Evolutionary conservation across 73 alveolate species (phyloP).

Genomic region (Paraurostyla sp.): DNA sequence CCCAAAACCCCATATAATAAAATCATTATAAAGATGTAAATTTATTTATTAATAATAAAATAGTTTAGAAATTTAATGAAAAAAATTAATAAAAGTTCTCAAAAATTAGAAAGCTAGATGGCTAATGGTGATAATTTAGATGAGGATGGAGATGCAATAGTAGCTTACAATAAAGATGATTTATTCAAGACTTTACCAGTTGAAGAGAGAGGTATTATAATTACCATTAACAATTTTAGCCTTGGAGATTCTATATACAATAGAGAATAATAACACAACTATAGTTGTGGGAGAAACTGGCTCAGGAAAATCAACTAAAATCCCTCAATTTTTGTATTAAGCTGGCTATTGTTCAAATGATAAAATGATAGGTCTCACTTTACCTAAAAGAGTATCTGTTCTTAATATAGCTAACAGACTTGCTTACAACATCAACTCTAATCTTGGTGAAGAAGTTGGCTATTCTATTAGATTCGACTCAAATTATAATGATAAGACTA

Average conservation of each 20-base stretch:
- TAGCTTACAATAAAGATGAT: constrained; percentile 6
- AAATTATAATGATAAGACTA: constrained; percentile 83
- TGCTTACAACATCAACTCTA: constrained; percentile 86
- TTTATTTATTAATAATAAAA: too few species aligned
- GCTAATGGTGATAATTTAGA: too few species aligned
- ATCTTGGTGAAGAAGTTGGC: constrained; percentile 93
- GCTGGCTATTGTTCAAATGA: constrained; percentile 82
- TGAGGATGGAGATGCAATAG: not conserved
- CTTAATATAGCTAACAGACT: constrained; percentile 91
- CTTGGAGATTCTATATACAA: constrained; percentile 80
- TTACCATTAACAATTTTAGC: not conserved
- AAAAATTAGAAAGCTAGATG: too few species aligned
- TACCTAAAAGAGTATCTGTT: constrained; percentile 93
- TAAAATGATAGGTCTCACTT: constrained; percentile 83
- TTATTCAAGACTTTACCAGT: constrained; percentile 44
- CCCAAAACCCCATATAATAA: too few species aligned
- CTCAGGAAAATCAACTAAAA: constrained; percentile 95
- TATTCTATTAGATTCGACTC: constrained; percentile 94
- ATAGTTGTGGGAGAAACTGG: constrained; percentile 96
- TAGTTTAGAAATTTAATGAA: too few species aligned
- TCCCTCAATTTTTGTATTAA: constrained; percentile 91
- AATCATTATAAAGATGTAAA: too few species aligned
- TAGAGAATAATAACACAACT: constrained; percentile 79
- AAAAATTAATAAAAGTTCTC: too few species aligned
- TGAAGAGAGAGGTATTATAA: constrained; percentile 69